Evolutionary conservation across 352 stramenopile species (phyloP).

Genomic region (Phytophthora hibernalis): DNA sequence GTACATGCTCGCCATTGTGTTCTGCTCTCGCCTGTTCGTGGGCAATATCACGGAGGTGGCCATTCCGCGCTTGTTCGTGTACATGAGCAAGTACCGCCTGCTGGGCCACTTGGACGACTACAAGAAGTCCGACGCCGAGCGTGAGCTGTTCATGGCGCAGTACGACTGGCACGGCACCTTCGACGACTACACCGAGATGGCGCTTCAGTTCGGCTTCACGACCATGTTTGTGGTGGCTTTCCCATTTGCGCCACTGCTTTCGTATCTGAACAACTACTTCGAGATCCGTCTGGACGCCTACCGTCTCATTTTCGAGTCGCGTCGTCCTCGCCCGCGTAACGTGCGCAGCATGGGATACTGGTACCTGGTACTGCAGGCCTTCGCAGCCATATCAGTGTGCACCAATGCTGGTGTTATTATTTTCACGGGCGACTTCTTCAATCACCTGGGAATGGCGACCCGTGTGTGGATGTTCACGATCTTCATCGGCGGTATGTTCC

Average conservation of each 20-base stretch:
- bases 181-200: conserved; percentile 95
- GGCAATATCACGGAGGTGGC: conserved; percentile 83
- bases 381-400: conserved; percentile 91
- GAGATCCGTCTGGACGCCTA: conserved; percentile 93
- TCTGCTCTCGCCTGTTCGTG: conserved; percentile 88
- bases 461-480: conserved; percentile 85
- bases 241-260: conserved; percentile 92
- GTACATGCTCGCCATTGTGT: conserved; percentile 92
- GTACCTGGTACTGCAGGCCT: conserved; percentile 90
- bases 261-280: conserved; percentile 93
- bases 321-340: conserved; percentile 79
- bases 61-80: conserved; percentile 78
- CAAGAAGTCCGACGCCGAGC: conserved; percentile 66
- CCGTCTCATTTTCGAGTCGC: conserved; percentile 83
- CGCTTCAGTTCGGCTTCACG: conserved; percentile 89
- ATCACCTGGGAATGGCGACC: conserved; percentile 51
- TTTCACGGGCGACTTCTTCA: conserved; percentile 91
- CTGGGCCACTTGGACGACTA: conserved; percentile 59
- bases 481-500: conserved; percentile 83
- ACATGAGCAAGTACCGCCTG: conserved; percentile 71
- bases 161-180: conserved; percentile 90
- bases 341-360: conserved; percentile 93
- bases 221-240: conserved; percentile 94
- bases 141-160: conserved; percentile 79
- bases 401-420: conserved; percentile 95